Base-by-base conservation (phyloP, 139 green algal species). In the Chlamydomonas asymmetrica region DNA sequence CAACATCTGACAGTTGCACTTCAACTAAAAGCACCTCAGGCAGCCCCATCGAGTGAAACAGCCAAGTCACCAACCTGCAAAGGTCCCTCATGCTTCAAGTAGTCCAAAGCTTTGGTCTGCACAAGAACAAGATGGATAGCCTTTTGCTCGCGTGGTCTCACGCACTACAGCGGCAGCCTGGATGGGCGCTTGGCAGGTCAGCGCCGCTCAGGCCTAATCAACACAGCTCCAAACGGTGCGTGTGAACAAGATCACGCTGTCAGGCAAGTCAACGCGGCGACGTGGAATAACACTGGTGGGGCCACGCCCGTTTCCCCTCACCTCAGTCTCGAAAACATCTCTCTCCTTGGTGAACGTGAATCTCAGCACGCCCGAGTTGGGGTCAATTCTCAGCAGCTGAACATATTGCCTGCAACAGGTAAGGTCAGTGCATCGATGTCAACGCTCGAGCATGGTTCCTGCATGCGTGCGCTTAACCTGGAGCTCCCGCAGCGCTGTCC, bases 251-350 rank as follows among this genome's bases (percentile, higher is more conserved):
- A 66, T 66, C 59, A 66, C 23, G 31, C 22, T n/a, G 27, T 39
- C 31, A 22, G 31, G 59, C 27, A 38, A 22, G 22, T 59, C 20
- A 59, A 22, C 20, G 49, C 49, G 49, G 49, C 49, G 22, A n/a
- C 49, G 20, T 59, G 49, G 22, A n/a, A 59, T 59, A 59, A n/a
- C 49, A 59, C 49, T 59, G 22, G 49, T 59, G 20, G 49, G 49
- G 20, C 49, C 49, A 59, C 49, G 22, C 49, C 20, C 22, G 49
- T 59, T 25, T 29, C 57, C 8, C 45, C 63, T 6, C 70, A 89
- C 86, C 83, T 91, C 87, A 29, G 52, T 83, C 16, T 73, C 76
- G 61, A 90, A 92, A 9, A 88, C 73, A 57, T 90, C 82, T 32
- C 45, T 31, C 2, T 73, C 84, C 16, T 70, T 69, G 13, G 73